Evolutionary conservation across 2,329 filamentous ascomycete species (phyloP).

Genomic region (Xylaria sp.): DNA sequence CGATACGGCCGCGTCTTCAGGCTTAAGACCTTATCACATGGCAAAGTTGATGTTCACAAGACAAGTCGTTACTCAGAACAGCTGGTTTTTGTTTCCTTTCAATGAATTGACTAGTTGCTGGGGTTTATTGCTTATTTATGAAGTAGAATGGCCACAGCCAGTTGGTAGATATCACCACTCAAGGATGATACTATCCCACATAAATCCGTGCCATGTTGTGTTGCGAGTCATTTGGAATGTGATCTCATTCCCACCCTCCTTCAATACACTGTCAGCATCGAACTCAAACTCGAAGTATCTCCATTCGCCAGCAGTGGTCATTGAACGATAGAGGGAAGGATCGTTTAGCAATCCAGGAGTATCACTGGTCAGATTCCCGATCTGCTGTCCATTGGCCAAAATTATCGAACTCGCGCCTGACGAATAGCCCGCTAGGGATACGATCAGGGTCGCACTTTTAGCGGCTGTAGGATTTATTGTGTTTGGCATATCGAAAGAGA

Average conservation of each 20-base stretch:
- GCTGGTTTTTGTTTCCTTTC: too few relatives aligned
- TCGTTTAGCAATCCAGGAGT: conserved; percentile 52
- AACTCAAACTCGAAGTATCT: conserved; percentile 56
- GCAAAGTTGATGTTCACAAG: too few relatives aligned
- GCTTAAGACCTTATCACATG: too few relatives aligned
- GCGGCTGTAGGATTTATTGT: neutral
- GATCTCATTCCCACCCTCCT: conserved; percentile 44
- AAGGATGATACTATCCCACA: conserved; percentile 37
- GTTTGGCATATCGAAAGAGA: conserved; percentile 45
- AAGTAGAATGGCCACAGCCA: too few relatives aligned
- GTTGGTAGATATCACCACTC: conserved; percentile 26
- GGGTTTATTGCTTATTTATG: too few relatives aligned
- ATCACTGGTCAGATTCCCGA: conserved; percentile 56
- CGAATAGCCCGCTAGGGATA: conserved; percentile 59
- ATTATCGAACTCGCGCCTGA: conserved; percentile 55
- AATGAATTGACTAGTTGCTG: too few relatives aligned
- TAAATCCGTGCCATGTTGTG: conserved; percentile 36
- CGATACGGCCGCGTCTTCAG: too few relatives aligned
- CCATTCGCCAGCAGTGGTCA: conserved; percentile 61
- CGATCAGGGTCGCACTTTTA: conserved; percentile 53
- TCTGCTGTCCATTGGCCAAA: conserved; percentile 54
- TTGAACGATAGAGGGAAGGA: conserved; percentile 60
- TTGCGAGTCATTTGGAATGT: conserved; percentile 37
- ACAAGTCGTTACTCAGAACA: too few relatives aligned
- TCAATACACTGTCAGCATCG: conserved; percentile 36